Evolutionary conservation across 192 early-diverging fungal species (phyloP).

Genomic region (Jimgerdemannia lactiflua): DNA sequence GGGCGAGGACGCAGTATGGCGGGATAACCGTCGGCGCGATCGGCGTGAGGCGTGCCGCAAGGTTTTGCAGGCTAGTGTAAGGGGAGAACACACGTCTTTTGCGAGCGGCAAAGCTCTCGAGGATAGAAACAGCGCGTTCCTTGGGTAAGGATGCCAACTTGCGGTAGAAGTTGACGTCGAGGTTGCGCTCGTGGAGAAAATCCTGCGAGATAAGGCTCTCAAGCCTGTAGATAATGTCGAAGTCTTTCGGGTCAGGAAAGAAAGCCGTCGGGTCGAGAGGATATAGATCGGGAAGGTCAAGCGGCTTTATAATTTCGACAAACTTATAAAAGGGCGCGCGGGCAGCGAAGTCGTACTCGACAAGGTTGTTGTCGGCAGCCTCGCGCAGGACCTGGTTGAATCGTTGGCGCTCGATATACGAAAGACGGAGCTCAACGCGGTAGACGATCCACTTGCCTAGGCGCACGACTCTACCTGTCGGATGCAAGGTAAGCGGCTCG

Average conservation of each 20-base stretch:
- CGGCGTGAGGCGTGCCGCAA: constrained; percentile 14
- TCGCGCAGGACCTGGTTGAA: neutral
- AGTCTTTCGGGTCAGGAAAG: constrained; percentile 2
- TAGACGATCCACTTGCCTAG: constrained; percentile 43
- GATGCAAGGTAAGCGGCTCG: no score
- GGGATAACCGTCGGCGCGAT: constrained; percentile 28
- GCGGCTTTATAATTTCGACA: neutral
- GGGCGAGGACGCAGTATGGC: constrained; percentile 41
- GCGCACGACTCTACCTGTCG: no score
- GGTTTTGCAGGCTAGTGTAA: constrained; percentile 12
- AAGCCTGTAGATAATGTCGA: constrained; percentile 43
- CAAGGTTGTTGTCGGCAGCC: neutral
- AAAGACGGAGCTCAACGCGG: constrained; percentile 11
- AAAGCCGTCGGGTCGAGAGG: neutral
- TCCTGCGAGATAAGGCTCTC: constrained; percentile 38
- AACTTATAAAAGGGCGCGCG: no score
- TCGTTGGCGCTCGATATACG: neutral
- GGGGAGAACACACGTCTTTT: constrained; percentile 41
- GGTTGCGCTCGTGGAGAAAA: constrained; percentile 41
- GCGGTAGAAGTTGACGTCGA: constrained; percentile 30
- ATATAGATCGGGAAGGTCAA: neutral
- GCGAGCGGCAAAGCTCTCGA: constrained; percentile 25
- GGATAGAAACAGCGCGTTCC: neutral
- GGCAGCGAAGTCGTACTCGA: neutral
- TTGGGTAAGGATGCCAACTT: neutral